These are phyloP conservation scores for Hypomontagnella monticulosa DNA, from an alignment of 495 filamentous ascomycete species.

Conservation along the genomic window DNA sequence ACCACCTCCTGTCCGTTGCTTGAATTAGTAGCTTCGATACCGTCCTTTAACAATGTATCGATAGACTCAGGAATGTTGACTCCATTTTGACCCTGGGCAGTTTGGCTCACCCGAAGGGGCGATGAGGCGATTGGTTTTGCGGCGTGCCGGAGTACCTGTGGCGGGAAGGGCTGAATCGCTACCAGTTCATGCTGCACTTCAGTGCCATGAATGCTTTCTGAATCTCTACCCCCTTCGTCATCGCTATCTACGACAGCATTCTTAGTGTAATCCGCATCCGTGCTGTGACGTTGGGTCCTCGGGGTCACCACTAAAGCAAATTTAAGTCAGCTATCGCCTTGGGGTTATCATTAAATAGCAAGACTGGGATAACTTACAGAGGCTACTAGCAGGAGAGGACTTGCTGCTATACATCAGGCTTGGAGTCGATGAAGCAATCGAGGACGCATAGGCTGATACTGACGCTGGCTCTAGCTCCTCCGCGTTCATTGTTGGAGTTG, in stretches of 20 bases:
- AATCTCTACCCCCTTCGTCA: constrained; percentile 22
- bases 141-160: constrained; percentile 23
- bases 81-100: constrained; percentile 7
- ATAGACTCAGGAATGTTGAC: background rate
- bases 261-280: constrained; percentile 17
- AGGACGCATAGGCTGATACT: constrained; percentile 23
- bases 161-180: constrained; percentile 2
- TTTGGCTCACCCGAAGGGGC: constrained; percentile 30
- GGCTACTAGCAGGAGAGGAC: constrained; percentile 51
- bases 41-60: background rate
- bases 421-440: constrained; percentile 52
- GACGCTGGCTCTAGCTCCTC: constrained; percentile 11
- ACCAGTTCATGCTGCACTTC: constrained; percentile 12
- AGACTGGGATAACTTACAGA: constrained; percentile 32
- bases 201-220: background rate
- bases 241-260: constrained; percentile 27
- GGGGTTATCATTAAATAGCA: background rate
- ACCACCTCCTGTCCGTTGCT: background rate
- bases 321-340: constrained; percentile 12
- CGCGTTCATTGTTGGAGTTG: background rate
- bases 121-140: constrained; percentile 18
- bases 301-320: constrained; percentile 35
- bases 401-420: constrained; percentile 47
- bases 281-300: constrained; percentile 32
- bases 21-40: background rate